Conservation (phyloP, 768 basidiomycete species). For the Mycena polygramma region DNA sequence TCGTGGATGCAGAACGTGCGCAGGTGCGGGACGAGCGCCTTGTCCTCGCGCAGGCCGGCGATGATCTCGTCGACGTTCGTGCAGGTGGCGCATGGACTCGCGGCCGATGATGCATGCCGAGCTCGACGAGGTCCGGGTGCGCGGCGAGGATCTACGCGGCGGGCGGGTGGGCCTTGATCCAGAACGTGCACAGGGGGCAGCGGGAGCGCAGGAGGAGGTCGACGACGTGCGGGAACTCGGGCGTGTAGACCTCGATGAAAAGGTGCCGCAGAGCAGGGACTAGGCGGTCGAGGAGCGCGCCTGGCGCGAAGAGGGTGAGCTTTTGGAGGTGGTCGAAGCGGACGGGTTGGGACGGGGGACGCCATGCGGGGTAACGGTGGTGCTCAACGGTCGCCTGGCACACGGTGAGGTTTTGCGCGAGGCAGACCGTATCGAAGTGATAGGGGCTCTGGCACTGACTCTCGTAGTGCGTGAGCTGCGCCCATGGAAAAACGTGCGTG, state of each 20-base stretch:
- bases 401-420: conserved; percentile 10
- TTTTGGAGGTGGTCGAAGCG: conserved; percentile 8
- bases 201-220: conserved; percentile 5
- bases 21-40: neutral
- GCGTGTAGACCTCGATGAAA: conserved; percentile 6
- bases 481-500: conserved; percentile 8
- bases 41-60: neutral
- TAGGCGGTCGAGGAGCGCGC: conserved; percentile 8
- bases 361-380: neutral
- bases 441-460: conserved; percentile 12
- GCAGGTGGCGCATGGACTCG: neutral
- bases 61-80: conserved; percentile 3
- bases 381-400: conserved; percentile 6
- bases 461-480: conserved; percentile 20
- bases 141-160: too few species aligned
- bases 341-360: neutral
- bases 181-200: conserved; percentile 14
- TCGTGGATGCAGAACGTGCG: neutral
- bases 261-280: conserved; percentile 7
- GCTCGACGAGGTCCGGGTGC: neutral
- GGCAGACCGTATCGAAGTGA: conserved; percentile 9
- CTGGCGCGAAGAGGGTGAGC: conserved; percentile 10
- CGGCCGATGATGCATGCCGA: neutral
- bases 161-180: conserved; percentile 12
- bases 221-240: conserved; percentile 12